Evolutionary conservation across 139 green algal species (phyloP), one percentile per base, ranked within the genome.

Genomic region (Chlamydomonas sp.): DNA sequence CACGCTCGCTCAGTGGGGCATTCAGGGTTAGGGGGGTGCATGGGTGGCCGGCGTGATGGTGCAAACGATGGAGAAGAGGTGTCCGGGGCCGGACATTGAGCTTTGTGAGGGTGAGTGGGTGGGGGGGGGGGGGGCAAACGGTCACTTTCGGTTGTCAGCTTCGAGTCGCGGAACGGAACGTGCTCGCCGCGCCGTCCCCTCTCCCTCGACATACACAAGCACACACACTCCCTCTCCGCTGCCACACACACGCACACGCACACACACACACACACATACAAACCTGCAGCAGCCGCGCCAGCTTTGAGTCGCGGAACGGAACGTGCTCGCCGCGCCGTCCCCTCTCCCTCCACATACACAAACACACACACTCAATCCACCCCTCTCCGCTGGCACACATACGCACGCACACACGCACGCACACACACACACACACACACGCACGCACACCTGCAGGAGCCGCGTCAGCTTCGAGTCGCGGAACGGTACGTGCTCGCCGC

Each of bases 391-490:
- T n/a, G n/a, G n/a, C n/a, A n/a, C n/a, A n/a, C n/a, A n/a, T n/a
- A n/a, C n/a, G n/a, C n/a, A n/a, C n/a, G n/a, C n/a, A n/a, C n/a
- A n/a, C n/a, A n/a, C n/a, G n/a, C n/a, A n/a, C n/a, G n/a, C n/a
- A n/a, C n/a, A n/a, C n/a, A n/a, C n/a, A n/a, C 26, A 90, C 83
- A 2, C 43, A 26, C 20, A 26, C 43, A 16, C 54, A 13, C 54
- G 20, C 22, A 16, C n/a, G 22, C 65, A 4, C 65, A 71, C 65
- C 65, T 71, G 65, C 28, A 71, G 74, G 48, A 96, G 76, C 1
- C 91, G 81, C 1, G 90, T 97, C 59, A 97, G 87, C 79, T 96
- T 96, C 66, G 82, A 91, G 76, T 97, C 89, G 5, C 91, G 37
- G 65, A 71, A 71, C 22, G 65, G 65, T 3, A 71, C 31, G 65